A percentile compares a stretch with the other conserved stretches of the same genome.
phyloP scores from a whole-genome alignment of 441 rosid genomes.

The Pelargonium hybrid region DNA sequence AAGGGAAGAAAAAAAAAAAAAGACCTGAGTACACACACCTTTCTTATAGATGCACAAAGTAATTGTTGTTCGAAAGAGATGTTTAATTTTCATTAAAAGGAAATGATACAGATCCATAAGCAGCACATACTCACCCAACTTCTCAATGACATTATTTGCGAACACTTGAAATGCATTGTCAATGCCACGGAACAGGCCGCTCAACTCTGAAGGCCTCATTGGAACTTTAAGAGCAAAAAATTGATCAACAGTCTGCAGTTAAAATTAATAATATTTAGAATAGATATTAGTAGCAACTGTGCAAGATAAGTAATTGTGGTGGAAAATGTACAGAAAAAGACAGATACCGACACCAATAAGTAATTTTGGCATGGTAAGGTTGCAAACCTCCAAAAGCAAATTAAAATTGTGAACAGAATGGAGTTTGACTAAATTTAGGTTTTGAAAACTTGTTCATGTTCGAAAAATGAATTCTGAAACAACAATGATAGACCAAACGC shows the following conservation, averaged over 20 bases:
- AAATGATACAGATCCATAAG: too few relatives aligned
- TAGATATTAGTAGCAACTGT: background rate
- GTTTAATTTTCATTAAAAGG: too few relatives aligned
- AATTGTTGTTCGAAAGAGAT: background rate
- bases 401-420: background rate
- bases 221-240: constrained; percentile 84
- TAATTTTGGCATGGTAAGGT: background rate
- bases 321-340: background rate
- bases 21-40: background rate
- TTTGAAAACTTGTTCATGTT: background rate
- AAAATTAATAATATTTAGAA: constrained; percentile 24
- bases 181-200: constrained; percentile 64
- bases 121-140: constrained; percentile 45
- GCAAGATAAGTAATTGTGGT: background rate
- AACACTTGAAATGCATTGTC: constrained; percentile 94
- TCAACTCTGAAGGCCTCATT: constrained; percentile 71
- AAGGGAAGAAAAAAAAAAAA: background rate
- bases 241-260: constrained; percentile 87
- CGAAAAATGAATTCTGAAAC: background rate
- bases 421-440: background rate
- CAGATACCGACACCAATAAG: background rate
- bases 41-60: background rate
- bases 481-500: background rate
- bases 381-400: background rate
- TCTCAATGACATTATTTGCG: constrained; percentile 62